Evolutionary conservation across 2,329 filamentous ascomycete species (phyloP).

Genomic region (Penicillium sp.): DNA sequence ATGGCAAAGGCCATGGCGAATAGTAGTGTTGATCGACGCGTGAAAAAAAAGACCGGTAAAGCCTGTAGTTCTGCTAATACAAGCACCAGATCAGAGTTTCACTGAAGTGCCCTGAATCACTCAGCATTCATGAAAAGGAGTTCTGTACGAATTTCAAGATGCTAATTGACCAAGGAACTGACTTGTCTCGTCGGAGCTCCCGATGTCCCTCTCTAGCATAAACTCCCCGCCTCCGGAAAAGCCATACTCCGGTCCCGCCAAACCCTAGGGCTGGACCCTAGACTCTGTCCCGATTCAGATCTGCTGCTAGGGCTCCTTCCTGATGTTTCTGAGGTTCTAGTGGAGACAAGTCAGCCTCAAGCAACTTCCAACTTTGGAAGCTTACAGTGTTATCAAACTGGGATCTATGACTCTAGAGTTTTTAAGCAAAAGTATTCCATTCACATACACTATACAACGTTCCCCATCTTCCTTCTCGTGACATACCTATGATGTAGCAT

Average conservation of each 20-base stretch:
- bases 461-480: conserved; percentile 9
- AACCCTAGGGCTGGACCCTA: conserved; percentile 35
- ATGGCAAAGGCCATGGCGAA: conserved; percentile 65
- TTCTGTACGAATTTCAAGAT: not conserved
- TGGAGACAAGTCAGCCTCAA: conserved; percentile 18
- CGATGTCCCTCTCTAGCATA: not conserved
- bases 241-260: conserved; percentile 21
- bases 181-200: conserved; percentile 6
- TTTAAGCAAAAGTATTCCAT: not conserved
- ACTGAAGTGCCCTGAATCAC: not conserved
- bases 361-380: not conserved
- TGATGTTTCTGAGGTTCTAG: not conserved
- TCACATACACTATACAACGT: not conserved
- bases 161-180: conserved; percentile 5
- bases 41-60: not conserved
- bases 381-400: conserved; percentile 3
- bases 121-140: not conserved
- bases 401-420: conserved; percentile 7
- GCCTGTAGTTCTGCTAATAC: not conserved
- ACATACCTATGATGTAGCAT: conserved; percentile 38
- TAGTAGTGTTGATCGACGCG: conserved; percentile 8
- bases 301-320: conserved; percentile 25
- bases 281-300: conserved; percentile 10
- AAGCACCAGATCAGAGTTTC: not conserved
- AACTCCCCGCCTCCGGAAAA: conserved; percentile 24